Base-by-base conservation (phyloP, 495 filamentous ascomycete species). In the Aspergillus nidulans region DNA sequence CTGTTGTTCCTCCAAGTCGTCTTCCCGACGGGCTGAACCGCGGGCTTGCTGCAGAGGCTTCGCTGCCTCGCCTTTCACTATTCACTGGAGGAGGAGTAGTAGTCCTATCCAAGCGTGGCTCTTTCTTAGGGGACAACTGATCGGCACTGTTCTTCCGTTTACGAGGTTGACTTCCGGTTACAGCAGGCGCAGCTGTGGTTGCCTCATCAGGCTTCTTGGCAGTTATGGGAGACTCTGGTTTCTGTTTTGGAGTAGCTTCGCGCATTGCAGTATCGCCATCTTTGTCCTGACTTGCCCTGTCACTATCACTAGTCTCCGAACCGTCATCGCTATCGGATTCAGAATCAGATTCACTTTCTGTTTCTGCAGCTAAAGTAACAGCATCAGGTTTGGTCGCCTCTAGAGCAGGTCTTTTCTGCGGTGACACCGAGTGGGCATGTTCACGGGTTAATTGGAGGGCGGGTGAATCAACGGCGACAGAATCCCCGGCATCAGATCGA, bases 81-180 rank as follows among this genome's bases (percentile, higher is more conserved):
- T 30, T 44, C 16, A 30, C 23, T 1, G 6, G 6, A 12, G 42
- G 19, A 13, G 41, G 53, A 28, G 49, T 21, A 12, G 53, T 49
- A 20, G 53, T 21, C 13, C 39, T 21, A 23, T 63, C 49, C 21
- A 69, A 30, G 6, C 67, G 68, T 19, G 62, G 61, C 40, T 70
- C 62, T 39, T 73, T 73, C 21, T 59, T 63, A 0, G 69, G 58
- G 4, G 26, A 30, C 1, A 55, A 26, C 23, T 39, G 19, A n/a
- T 63, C 63, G 4, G 30, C 19, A 30, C 62, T 66, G 42, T 58
- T 60, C 45, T 69, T 72, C 30, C 69, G 60, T 52, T 72, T 72
- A 19, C 60, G 62, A 16, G 57, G 57, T 13, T 26, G 24, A 23
- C 34, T 43, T 3, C 47, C 45, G 21, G 4, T 39, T 6, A 20